phyloP scores from a whole-genome alignment of 2,329 filamentous ascomycete species.

The Teratosphaeria zuluensis region DNA sequence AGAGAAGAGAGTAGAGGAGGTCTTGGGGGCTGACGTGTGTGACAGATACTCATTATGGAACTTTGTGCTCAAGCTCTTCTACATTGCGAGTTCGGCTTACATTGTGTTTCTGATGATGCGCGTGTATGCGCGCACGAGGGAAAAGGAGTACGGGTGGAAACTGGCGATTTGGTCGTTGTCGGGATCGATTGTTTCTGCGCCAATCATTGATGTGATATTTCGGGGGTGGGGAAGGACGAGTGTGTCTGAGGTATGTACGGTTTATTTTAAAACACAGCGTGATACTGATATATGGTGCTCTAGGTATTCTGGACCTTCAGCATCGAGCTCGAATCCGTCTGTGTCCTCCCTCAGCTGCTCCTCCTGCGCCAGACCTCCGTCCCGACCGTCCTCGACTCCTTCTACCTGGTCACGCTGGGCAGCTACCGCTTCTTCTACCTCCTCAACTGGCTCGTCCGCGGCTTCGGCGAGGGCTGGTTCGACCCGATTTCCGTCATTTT shows the following conservation, averaged over 20 bases:
- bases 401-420: conserved; percentile 79
- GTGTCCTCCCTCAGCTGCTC: conserved; percentile 81
- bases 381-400: conserved; percentile 93
- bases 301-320: conserved; percentile 82
- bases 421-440: conserved; percentile 85
- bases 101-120: conserved; percentile 82
- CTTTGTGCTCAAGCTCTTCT: conserved; percentile 78
- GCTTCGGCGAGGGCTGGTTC: conserved; percentile 48
- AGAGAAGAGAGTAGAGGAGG: not conserved
- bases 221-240: conserved; percentile 25
- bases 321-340: conserved; percentile 82
- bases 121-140: conserved; percentile 75
- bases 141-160: conserved; percentile 90
- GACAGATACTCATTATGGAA: conserved; percentile 49
- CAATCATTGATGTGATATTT: conserved; percentile 64
- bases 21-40: not conserved
- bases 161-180: conserved; percentile 61
- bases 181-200: conserved; percentile 58
- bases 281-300: not conserved
- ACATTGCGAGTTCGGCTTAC: conserved; percentile 74
- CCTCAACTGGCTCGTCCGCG: conserved; percentile 71
- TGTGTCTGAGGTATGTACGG: conserved; percentile 21
- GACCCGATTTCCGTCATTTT: conserved; percentile 73
- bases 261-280: not conserved
- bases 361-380: conserved; percentile 90